phyloP scores from a whole-genome alignment of 148 eudicot species.

The Cornus kousa region DNA sequence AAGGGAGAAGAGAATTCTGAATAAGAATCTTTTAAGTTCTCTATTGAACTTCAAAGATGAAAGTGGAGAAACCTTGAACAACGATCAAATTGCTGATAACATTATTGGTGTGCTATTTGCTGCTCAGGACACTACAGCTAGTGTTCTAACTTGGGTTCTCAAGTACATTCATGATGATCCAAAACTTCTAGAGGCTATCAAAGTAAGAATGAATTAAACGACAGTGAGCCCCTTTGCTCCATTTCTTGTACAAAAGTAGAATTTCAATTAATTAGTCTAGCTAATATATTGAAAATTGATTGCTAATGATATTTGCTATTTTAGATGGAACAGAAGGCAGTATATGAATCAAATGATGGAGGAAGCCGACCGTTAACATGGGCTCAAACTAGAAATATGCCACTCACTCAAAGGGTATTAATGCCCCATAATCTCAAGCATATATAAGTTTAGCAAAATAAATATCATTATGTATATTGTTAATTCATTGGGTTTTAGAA shows the following conservation, averaged over 20 bases:
- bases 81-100: slow-evolving; percentile 14
- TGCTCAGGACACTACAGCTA: slow-evolving; percentile 15
- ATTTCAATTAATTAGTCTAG: too few species aligned
- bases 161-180: slow-evolving; percentile 15
- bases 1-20: not conserved
- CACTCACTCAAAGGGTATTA: slow-evolving; percentile 41
- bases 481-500: too few species aligned
- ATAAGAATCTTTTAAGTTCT: slow-evolving; percentile 2
- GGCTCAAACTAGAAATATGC: slow-evolving; percentile 55
- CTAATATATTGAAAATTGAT: too few species aligned
- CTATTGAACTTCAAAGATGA: slow-evolving; percentile 13
- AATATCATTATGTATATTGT: too few species aligned
- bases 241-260: too few species aligned
- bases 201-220: too few species aligned
- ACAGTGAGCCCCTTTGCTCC: too few species aligned
- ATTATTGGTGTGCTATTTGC: slow-evolving; percentile 17
- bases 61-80: not conserved
- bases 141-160: slow-evolving; percentile 15
- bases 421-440: too few species aligned
- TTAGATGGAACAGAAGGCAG: slow-evolving; percentile 48
- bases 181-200: not conserved
- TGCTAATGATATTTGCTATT: not conserved
- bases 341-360: slow-evolving; percentile 37
- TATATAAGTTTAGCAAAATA: too few species aligned
- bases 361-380: slow-evolving; percentile 44